Evolutionary conservation across 2,329 filamentous ascomycete genomes (phyloP).

Genomic region (Scedosporium boydii): DNA sequence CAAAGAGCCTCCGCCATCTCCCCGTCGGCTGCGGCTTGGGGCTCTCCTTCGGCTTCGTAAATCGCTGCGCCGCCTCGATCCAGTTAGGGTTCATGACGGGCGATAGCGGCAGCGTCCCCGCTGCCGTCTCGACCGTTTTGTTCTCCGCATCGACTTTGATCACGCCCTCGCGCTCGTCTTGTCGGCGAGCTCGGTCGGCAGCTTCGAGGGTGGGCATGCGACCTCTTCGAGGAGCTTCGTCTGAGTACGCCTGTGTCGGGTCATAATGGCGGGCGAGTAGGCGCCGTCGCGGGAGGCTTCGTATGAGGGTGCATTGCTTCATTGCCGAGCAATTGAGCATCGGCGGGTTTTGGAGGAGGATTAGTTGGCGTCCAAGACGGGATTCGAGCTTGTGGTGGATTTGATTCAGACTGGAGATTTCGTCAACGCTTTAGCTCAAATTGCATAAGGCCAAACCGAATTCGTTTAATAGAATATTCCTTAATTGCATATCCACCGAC

Average conservation of each 20-base stretch:
- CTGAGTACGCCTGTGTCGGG: neutral
- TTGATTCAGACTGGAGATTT: too few species aligned
- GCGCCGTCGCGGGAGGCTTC: neutral
- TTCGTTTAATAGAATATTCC: too few species aligned
- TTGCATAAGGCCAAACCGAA: too few species aligned
- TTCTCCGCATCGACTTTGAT: neutral
- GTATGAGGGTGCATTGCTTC: neutral
- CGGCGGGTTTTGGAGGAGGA: neutral
- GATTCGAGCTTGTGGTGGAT: too few species aligned
- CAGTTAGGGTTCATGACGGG: slow-evolving; percentile 44
- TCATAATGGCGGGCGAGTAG: neutral
- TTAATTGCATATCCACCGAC: too few species aligned
- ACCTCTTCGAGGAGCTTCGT: neutral
- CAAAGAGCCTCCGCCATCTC: slow-evolving; percentile 48
- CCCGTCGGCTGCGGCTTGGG: slow-evolving; percentile 22
- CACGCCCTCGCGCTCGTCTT: neutral
- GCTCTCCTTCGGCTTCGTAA: slow-evolving; percentile 25
- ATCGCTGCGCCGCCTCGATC: slow-evolving; percentile 32
- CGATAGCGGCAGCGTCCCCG: slow-evolving; percentile 40
- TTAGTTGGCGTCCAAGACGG: too few species aligned
- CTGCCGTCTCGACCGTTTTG: slow-evolving; percentile 35
- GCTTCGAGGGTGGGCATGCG: neutral
- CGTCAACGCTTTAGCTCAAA: too few species aligned
- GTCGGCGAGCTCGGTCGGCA: neutral
- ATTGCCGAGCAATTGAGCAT: neutral